Conservation (phyloP, 2,329 filamentous ascomycete species). For the Penicillium sp. region DNA sequence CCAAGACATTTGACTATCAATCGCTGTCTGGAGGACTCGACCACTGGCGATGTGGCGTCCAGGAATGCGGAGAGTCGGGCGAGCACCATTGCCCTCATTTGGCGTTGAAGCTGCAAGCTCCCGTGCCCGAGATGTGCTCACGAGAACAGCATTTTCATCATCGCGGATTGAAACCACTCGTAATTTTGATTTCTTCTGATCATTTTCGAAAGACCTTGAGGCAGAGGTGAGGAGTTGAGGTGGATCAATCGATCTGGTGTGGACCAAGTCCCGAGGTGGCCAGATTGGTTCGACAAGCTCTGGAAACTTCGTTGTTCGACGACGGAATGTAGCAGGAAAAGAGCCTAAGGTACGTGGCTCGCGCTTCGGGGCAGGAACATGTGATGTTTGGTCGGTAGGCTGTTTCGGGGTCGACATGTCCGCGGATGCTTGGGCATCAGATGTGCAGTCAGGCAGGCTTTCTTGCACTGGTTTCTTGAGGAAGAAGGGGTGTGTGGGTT, state of each 20-base stretch:
- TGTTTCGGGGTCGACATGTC: background rate
- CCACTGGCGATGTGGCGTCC: slow-evolving; percentile 35
- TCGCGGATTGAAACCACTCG: slow-evolving; percentile 36
- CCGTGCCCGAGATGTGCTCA: slow-evolving; percentile 17
- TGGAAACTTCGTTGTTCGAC: slow-evolving; percentile 31
- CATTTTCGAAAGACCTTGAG: slow-evolving; percentile 7
- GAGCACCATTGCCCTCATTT: background rate
- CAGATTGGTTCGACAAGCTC: slow-evolving; percentile 43
- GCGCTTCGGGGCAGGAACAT: slow-evolving; percentile 2
- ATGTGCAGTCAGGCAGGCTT: background rate
- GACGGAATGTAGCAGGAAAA: slow-evolving; percentile 22
- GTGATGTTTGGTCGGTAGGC: background rate
- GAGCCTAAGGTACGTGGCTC: slow-evolving; percentile 1
- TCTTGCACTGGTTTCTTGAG: slow-evolving; percentile 55
- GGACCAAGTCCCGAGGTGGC: slow-evolving; percentile 42
- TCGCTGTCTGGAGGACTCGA: slow-evolving; percentile 30
- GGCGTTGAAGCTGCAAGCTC: slow-evolving; percentile 4
- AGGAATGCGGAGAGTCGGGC: slow-evolving; percentile 33
- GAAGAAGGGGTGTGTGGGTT: slow-evolving; percentile 72
- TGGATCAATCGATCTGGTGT: slow-evolving; percentile 55
- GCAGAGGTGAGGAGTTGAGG: background rate
- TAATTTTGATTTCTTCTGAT: slow-evolving; percentile 45
- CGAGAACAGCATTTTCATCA: slow-evolving; percentile 38
- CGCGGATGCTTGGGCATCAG: background rate
- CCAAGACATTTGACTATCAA: slow-evolving; percentile 36